Evolutionary conservation across 352 stramenopile species (phyloP).

Genomic region (Phytopythium cucurbitacearum): DNA sequence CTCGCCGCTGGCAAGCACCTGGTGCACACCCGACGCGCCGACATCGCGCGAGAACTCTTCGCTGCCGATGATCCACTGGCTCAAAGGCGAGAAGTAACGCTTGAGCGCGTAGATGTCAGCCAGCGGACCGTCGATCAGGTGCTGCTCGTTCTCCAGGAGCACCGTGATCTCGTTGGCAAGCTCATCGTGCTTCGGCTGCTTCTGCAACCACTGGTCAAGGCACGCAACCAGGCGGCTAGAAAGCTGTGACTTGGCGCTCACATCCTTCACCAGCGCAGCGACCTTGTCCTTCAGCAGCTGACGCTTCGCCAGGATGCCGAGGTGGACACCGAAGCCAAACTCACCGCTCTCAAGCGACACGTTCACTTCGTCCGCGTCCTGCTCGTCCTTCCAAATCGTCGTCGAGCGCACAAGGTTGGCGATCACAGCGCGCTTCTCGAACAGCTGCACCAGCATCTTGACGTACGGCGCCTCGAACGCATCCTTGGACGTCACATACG

Average conservation of each 20-base stretch:
- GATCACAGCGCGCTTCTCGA: constrained; percentile 64
- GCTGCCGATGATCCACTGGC: constrained; percentile 78
- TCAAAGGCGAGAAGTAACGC: constrained; percentile 59
- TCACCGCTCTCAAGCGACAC: constrained; percentile 57
- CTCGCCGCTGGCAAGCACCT: constrained; percentile 67
- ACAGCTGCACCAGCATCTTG: constrained; percentile 77
- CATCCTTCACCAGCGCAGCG: constrained; percentile 25
- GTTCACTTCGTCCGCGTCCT: constrained; percentile 22
- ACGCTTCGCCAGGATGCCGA: constrained; percentile 64
- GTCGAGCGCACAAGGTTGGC: constrained; percentile 64
- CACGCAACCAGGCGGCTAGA: constrained; percentile 47
- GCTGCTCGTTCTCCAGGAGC: constrained; percentile 58
- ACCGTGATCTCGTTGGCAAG: constrained; percentile 64
- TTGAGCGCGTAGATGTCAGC: constrained; percentile 48
- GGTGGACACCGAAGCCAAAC: constrained; percentile 70
- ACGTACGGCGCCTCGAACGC: constrained; percentile 68
- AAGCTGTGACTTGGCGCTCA: constrained; percentile 16
- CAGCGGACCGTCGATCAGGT: constrained; percentile 29
- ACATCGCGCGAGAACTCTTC: constrained; percentile 73
- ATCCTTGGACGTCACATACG: constrained; percentile 52
- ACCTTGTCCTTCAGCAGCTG: constrained; percentile 72
- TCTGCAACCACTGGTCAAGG: constrained; percentile 38
- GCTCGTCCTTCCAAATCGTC: constrained; percentile 64
- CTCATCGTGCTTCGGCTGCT: constrained; percentile 50
- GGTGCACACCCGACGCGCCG: constrained; percentile 63